phyloP scores from a whole-genome alignment of 2,329 filamentous ascomycete species.

The Ceratocystis variospora region DNA sequence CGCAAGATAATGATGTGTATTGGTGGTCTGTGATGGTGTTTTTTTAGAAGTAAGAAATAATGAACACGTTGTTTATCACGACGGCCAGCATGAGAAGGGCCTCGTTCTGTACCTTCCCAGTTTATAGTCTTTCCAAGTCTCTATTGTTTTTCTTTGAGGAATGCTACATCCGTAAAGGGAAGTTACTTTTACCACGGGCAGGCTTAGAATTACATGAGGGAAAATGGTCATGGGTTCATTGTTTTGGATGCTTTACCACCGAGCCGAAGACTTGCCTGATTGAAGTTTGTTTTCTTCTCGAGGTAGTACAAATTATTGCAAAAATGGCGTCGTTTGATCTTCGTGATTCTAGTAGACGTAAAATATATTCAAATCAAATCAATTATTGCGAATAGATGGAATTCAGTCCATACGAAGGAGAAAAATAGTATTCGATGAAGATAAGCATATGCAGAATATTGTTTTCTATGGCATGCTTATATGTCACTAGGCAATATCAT shows the following conservation, averaged over 20 bases:
- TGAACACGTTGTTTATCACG: neutral
- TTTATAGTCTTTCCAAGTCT: neutral
- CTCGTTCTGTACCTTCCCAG: neutral
- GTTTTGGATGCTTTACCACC: neutral
- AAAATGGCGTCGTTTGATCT: too few species aligned
- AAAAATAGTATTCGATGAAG: too few species aligned
- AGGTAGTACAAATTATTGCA: neutral
- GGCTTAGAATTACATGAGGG: neutral
- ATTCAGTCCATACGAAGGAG: too few species aligned
- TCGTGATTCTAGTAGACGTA: too few species aligned
- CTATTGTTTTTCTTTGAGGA: neutral
- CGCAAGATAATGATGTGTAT: conserved; percentile 3
- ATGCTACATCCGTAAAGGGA: neutral
- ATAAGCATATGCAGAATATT: too few species aligned
- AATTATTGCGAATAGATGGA: neutral
- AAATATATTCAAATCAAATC: too few species aligned
- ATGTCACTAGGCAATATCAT: too few species aligned
- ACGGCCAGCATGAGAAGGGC: neutral
- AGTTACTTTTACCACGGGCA: neutral
- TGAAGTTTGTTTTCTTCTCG: neutral
- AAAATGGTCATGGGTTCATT: neutral
- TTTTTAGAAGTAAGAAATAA: neutral
- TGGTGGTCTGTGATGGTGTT: neutral
- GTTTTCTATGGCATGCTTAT: too few species aligned
- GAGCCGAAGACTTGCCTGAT: neutral